Percentiles rank a stretch among this genome's conserved stretches.
phyloP scores from a whole-genome alignment of 805 yeast genomes.

The Wickerhamiella azymoides region DNA sequence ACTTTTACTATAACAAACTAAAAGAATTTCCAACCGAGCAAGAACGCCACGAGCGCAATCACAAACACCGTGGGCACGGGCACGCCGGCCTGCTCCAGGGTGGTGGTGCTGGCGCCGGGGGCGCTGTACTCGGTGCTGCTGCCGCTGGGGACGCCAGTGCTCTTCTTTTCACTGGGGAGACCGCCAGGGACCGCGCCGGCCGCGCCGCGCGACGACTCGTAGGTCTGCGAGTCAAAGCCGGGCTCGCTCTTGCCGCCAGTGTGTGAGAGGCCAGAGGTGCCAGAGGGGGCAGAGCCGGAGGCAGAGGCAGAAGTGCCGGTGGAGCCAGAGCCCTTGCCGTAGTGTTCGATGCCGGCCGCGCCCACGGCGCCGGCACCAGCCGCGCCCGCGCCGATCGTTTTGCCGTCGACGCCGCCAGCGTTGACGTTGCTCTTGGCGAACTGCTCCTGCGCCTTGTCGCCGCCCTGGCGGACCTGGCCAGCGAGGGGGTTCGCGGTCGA shows the following conservation, averaged over 20 bases:
- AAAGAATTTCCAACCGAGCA: conserved; percentile 61
- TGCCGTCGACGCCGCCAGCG: conserved; percentile 9
- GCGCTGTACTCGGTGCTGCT: neutral
- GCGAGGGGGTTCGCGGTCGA: too few species aligned
- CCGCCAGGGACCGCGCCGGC: neutral
- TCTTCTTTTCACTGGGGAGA: neutral
- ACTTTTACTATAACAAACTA: conserved; percentile 20
- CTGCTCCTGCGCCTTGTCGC: neutral
- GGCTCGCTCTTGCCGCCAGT: conserved; percentile 6
- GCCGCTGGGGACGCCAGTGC: conserved; percentile 4
- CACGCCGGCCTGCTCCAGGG: conserved; percentile 30
- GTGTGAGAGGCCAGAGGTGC: conserved; percentile 3
- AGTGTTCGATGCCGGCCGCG: conserved; percentile 9
- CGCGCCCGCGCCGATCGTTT: conserved; percentile 9
- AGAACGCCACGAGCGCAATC: conserved; percentile 41
- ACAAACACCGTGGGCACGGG: conserved; percentile 41
- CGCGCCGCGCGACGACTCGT: neutral
- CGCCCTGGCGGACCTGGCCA: neutral
- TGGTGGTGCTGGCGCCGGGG: too few species aligned
- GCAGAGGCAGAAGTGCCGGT: neutral
- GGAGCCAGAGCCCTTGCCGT: neutral
- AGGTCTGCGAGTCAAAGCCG: neutral
- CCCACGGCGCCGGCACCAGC: conserved; percentile 11
- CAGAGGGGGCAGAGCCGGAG: neutral
- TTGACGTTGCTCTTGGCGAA: conserved; percentile 1